phyloP scores from a whole-genome alignment of 2,329 filamentous ascomycete species.

The Paraconiothyrium brasiliense region DNA sequence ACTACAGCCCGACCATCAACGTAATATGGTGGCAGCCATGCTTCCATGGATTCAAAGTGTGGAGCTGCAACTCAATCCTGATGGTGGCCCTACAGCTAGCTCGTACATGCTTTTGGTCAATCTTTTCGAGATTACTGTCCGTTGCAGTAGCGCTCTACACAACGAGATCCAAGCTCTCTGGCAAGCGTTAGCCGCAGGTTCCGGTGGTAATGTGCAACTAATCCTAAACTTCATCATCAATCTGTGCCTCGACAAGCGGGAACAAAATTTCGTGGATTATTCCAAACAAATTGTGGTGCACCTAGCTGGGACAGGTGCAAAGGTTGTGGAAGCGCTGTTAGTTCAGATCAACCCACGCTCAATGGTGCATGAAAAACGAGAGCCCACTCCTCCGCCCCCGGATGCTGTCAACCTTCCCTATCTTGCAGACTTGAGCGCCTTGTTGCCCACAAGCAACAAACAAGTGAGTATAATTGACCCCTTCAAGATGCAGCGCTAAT shows the following conservation, averaged over 20 bases:
- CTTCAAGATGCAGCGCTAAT: slow-evolving; percentile 24
- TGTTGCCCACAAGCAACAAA: slow-evolving; percentile 44
- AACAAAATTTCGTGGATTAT: slow-evolving; percentile 98
- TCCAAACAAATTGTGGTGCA: slow-evolving; percentile 99
- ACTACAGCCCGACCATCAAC: slow-evolving; percentile 80
- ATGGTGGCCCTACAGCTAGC: slow-evolving; percentile 86
- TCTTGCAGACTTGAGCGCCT: slow-evolving; percentile 68
- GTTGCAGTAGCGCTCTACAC: slow-evolving; percentile 85
- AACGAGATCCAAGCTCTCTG: slow-evolving; percentile 98
- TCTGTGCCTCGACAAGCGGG: slow-evolving; percentile 88
- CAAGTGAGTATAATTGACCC: slow-evolving; percentile 27
- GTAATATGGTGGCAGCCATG: slow-evolving; percentile 93
- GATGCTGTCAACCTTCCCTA: slow-evolving; percentile 84
- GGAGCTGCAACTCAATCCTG: slow-evolving; percentile 89
- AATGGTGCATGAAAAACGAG: slow-evolving; percentile 91
- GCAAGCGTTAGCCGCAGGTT: slow-evolving; percentile 94
- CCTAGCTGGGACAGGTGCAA: slow-evolving; percentile 86
- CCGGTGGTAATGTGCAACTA: slow-evolving; percentile 91
- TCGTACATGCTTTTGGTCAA: slow-evolving; percentile 97
- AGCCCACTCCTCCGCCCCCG: slow-evolving; percentile 63
- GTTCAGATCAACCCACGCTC: slow-evolving; percentile 91
- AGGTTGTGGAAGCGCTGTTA: slow-evolving; percentile 92
- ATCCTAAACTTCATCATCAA: slow-evolving; percentile 97
- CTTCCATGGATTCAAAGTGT: slow-evolving; percentile 96
- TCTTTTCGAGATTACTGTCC: slow-evolving; percentile 94